phyloP scores from a whole-genome alignment of 345 rosid genomes.

The Gossypium ekmanianum region DNA sequence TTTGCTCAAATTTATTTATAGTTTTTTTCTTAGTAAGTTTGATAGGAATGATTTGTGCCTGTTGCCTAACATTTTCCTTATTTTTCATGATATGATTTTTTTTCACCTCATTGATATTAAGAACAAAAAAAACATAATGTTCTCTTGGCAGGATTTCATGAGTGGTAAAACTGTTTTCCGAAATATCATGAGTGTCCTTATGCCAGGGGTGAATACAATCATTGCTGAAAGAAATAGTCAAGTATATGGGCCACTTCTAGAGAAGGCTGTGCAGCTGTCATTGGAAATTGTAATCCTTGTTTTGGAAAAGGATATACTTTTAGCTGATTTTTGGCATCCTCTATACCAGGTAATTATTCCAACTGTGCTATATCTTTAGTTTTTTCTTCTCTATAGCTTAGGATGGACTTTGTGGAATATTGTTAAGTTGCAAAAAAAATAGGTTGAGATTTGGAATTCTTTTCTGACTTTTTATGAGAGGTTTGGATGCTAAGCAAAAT shows the following conservation, averaged over 20 bases:
- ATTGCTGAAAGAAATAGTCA: conserved; percentile 71
- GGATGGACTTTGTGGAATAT: neutral
- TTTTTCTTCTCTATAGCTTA: neutral
- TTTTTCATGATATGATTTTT: neutral
- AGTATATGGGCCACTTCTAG: conserved; percentile 72
- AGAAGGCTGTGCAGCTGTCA: conserved; percentile 86
- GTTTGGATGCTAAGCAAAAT: neutral
- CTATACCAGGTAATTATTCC: conserved; percentile 61
- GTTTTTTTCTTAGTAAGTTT: neutral
- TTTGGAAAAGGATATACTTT: conserved; percentile 68
- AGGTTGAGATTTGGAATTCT: neutral
- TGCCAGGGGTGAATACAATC: conserved; percentile 72
- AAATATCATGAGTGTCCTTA: conserved; percentile 79
- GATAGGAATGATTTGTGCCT: neutral
- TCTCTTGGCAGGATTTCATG: conserved; percentile 81
- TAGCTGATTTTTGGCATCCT: conserved; percentile 95
- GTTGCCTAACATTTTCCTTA: neutral
- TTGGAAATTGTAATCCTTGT: conserved; percentile 77
- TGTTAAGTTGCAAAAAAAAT: neutral
- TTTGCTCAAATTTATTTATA: neutral
- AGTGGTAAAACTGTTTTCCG: conserved; percentile 87
- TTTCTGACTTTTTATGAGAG: neutral
- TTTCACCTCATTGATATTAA: neutral
- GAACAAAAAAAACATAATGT: neutral
- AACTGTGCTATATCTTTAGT: conserved; percentile 2